A percentile compares a stretch with the other conserved stretches of the same genome.
Conservation (phyloP, 768 basidiomycete genomes). For the Hirschioporus abietinus region DNA sequence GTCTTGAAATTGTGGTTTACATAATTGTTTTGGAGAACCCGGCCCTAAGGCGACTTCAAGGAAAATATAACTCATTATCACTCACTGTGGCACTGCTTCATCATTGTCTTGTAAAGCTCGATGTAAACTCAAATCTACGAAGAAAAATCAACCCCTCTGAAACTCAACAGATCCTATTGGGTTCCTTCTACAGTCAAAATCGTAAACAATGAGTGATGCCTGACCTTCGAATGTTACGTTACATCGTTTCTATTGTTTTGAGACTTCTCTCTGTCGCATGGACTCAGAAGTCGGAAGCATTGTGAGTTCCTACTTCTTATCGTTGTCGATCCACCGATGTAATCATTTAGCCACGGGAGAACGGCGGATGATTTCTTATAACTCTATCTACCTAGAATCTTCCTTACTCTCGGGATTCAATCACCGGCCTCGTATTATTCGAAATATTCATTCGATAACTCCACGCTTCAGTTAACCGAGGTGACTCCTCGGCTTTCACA, state of each 20-base stretch:
- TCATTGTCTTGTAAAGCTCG: no score
- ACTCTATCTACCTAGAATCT: not conserved
- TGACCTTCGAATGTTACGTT: not conserved
- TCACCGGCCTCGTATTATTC: not conserved
- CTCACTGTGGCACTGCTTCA: no score
- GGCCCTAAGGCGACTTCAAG: no score
- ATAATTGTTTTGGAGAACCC: no score
- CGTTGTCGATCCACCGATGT: not conserved
- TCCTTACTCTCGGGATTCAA: not conserved
- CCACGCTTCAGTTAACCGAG: not conserved
- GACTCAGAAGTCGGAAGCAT: not conserved
- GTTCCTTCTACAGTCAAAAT: no score
- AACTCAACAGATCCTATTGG: no score
- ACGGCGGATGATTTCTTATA: not conserved
- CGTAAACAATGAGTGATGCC: no score
- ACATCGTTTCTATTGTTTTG: not conserved
- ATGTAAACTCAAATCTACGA: no score
- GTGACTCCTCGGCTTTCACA: not conserved
- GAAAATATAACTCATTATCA: no score
- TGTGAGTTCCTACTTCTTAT: not conserved
- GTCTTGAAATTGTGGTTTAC: no score
- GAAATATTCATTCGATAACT: not conserved
- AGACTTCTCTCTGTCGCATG: not conserved
- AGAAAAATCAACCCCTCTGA: no score
- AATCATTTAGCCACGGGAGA: not conserved